Percentiles rank a stretch among this genome's conserved stretches.
Evolutionary conservation across 768 basidiomycete genomes (phyloP).

Genomic region (Leccinum subgranulosum): DNA sequence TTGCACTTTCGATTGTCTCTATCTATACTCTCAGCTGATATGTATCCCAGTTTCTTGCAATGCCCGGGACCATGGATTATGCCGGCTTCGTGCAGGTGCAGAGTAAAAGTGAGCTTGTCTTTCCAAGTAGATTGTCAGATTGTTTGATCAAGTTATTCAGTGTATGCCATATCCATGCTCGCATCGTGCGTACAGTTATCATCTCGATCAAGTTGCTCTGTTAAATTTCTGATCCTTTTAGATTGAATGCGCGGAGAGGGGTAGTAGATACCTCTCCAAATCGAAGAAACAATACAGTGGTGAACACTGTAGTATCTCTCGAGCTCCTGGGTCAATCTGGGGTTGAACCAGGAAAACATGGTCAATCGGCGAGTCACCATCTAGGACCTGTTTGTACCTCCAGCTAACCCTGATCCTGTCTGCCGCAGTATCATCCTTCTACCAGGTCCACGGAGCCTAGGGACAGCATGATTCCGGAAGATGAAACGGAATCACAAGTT

Average conservation of each 20-base stretch:
- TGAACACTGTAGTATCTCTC: neutral
- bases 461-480: neutral
- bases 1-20: neutral
- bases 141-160: neutral
- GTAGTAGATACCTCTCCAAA: neutral
- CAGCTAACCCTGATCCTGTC: neutral
- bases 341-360: neutral
- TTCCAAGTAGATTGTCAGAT: neutral
- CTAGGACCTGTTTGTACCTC: neutral
- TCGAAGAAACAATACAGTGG: neutral
- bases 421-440: neutral
- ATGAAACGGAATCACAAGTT: neutral
- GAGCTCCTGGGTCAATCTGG: neutral
- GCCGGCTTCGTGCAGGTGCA: neutral
- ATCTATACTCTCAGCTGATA: neutral
- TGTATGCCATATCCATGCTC: constrained; percentile 17
- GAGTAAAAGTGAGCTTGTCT: neutral
- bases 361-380: neutral
- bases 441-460: neutral
- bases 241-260: neutral
- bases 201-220: neutral
- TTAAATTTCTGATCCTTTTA: neutral
- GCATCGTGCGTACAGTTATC: constrained; percentile 11
- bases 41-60: neutral
- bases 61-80: neutral